Evolutionary conservation across 2,329 filamentous ascomycete species (phyloP).

Genomic region (Aspergillus candidus): DNA sequence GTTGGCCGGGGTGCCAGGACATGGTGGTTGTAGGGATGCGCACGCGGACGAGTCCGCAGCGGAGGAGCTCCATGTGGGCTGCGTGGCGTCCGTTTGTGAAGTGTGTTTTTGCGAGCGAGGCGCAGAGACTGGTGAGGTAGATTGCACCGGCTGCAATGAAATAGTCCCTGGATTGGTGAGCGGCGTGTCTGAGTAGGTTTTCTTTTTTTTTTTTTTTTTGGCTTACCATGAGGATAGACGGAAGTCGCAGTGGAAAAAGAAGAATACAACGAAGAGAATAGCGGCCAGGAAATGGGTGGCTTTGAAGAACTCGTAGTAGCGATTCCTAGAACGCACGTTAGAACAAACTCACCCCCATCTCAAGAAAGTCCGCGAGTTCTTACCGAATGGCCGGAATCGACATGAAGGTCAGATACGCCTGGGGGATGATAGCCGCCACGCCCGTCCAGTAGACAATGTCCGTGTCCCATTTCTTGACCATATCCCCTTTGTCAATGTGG

Average conservation of each 20-base stretch:
- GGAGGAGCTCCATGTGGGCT: slow-evolving; percentile 38
- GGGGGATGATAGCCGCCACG: slow-evolving; percentile 47
- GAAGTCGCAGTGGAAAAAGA: slow-evolving; percentile 56
- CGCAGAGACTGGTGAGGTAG: slow-evolving; percentile 45
- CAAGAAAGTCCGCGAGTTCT: too few species aligned
- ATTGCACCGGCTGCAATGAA: slow-evolving; percentile 52
- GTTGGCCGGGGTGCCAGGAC: slow-evolving; percentile 48
- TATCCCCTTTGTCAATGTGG: slow-evolving; percentile 43
- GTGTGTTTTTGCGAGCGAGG: slow-evolving; percentile 41
- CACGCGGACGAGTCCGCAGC: slow-evolving; percentile 38
- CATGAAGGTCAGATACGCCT: slow-evolving; percentile 50
- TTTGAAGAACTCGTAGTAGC: slow-evolving; percentile 57
- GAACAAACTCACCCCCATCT: too few species aligned
- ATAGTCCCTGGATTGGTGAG: slow-evolving; percentile 45
- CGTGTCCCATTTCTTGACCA: slow-evolving; percentile 41
- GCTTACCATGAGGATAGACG: slow-evolving; percentile 47
- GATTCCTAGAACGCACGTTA: slow-evolving; percentile 34
- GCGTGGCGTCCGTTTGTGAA: slow-evolving; percentile 45
- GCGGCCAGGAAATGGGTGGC: slow-evolving; percentile 48
- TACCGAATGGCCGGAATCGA: slow-evolving; percentile 48
- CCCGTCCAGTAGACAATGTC: slow-evolving; percentile 50
- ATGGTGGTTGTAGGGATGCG: slow-evolving; percentile 39
- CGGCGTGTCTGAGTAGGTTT: neutral
- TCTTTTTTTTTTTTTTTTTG: neutral
- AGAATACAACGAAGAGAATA: slow-evolving; percentile 50